A percentile compares a stretch with the other conserved stretches of the same genome.
phyloP scores from a whole-genome alignment of 768 basidiomycete species.

The Lentinula sp. region DNA sequence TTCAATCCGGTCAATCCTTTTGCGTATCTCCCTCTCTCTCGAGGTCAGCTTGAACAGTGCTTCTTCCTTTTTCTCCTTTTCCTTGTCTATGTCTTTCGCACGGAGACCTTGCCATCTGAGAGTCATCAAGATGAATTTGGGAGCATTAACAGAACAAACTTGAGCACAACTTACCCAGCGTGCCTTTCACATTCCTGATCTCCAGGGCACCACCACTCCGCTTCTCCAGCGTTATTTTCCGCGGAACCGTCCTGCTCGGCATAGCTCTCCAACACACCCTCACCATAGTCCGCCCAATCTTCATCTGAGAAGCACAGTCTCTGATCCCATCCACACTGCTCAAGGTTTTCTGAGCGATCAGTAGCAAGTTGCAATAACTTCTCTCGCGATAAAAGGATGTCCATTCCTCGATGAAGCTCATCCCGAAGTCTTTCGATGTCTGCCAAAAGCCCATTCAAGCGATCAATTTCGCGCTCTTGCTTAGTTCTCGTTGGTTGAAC shows the following conservation, averaged over 20 bases:
- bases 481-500: slow-evolving; percentile 37
- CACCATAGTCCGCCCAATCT: slow-evolving; percentile 67
- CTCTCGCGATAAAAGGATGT: slow-evolving; percentile 65
- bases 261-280: slow-evolving; percentile 65
- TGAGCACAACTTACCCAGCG: slow-evolving; percentile 45
- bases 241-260: slow-evolving; percentile 34
- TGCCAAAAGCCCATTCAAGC: slow-evolving; percentile 48
- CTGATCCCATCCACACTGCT: slow-evolving; percentile 86
- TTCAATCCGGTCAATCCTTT: slow-evolving; percentile 67
- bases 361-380: slow-evolving; percentile 59
- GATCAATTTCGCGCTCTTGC: slow-evolving; percentile 48
- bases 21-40: slow-evolving; percentile 73
- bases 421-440: slow-evolving; percentile 57
- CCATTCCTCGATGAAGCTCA: slow-evolving; percentile 61
- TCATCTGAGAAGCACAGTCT: slow-evolving; percentile 79
- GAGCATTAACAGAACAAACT: slow-evolving; percentile 8
- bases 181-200: slow-evolving; percentile 76
- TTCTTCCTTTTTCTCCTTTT: slow-evolving; percentile 71
- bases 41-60: slow-evolving; percentile 61
- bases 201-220: slow-evolving; percentile 75
- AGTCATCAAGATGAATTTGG: neutral
- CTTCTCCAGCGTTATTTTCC: slow-evolving; percentile 34
- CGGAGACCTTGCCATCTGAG: slow-evolving; percentile 78
- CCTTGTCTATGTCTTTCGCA: slow-evolving; percentile 62
- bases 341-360: slow-evolving; percentile 56